Evolutionary conservation across 176 grass and related monocot species (phyloP).

Genomic region (Aegilops speltoides): DNA sequence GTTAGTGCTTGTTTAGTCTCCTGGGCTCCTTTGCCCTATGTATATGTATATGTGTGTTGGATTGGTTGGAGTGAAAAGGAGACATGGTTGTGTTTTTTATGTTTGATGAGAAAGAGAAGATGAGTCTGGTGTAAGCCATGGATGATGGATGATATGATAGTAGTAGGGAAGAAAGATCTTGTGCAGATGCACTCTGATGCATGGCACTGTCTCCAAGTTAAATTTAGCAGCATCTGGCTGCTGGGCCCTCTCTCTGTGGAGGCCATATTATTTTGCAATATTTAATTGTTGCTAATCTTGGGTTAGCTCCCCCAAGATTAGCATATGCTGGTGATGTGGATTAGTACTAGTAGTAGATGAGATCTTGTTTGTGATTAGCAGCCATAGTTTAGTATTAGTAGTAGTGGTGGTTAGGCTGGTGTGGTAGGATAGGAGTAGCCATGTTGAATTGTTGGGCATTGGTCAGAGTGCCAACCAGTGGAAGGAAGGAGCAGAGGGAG

Average conservation of each 20-base stretch:
- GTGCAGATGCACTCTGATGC: not conserved
- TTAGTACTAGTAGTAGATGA: no score
- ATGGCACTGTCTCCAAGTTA: not conserved
- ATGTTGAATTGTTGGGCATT: not conserved
- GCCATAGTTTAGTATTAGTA: no score
- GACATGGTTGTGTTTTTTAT: not conserved
- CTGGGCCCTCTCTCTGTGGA: not conserved
- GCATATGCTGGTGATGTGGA: no score
- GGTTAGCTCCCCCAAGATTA: no score
- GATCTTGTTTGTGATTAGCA: no score
- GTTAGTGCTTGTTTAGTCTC: not conserved
- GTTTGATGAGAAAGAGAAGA: not conserved
- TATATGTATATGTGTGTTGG: not conserved
- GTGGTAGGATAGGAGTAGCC: no score
- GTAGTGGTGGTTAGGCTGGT: no score
- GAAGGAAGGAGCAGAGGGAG: no score
- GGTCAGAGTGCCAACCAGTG: no score
- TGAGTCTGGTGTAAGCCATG: not conserved
- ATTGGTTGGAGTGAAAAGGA: not conserved
- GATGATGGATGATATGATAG: not conserved
- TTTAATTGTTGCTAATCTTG: not conserved
- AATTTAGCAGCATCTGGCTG: not conserved
- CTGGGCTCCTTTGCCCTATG: not conserved
- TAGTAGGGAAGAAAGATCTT: not conserved
- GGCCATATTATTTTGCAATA: not conserved